These are phyloP conservation scores for Mycena belliarum DNA, from an alignment of 768 basidiomycete species.

Conservation along the genomic window DNA sequence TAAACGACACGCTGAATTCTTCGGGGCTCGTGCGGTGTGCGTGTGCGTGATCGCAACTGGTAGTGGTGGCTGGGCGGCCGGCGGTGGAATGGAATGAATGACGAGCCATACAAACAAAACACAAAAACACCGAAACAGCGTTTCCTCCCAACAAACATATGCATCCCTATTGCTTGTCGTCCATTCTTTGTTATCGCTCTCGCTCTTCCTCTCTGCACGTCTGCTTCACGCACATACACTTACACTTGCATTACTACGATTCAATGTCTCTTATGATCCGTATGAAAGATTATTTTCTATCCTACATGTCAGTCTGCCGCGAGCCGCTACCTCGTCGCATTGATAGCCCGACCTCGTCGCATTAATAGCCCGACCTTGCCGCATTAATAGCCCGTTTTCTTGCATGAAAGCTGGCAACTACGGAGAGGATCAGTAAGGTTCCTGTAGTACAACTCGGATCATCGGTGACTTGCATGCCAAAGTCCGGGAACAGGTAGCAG, in stretches of 20 bases:
- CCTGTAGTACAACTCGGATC: too few relatives aligned
- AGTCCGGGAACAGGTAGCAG: conserved; percentile 13
- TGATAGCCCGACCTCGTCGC: neutral
- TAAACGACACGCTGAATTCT: conserved; percentile 8
- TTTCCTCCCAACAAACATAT: neutral
- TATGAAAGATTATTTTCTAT: neutral
- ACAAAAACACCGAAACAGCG: neutral
- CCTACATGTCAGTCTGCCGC: too few relatives aligned
- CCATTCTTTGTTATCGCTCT: conserved; percentile 13
- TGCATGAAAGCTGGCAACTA: conserved; percentile 5
- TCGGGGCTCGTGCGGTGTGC: conserved; percentile 4
- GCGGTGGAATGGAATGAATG: neutral
- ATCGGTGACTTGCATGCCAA: conserved; percentile 2
- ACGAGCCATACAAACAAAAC: conserved; percentile 1
- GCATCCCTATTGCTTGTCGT: conserved; percentile 7
- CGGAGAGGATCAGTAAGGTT: neutral
- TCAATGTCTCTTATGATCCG: neutral
- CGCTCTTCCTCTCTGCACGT: conserved; percentile 20
- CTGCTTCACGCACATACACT: conserved; percentile 18
- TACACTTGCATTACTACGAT: conserved; percentile 18
- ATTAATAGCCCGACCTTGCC: neutral
- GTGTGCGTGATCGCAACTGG: conserved; percentile 9
- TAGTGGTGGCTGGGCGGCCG: neutral
- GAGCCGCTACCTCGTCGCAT: neutral
- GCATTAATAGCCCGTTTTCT: neutral